phyloP scores from a whole-genome alignment of 2,329 filamentous ascomycete species.

The Fusarium multiceps region DNA sequence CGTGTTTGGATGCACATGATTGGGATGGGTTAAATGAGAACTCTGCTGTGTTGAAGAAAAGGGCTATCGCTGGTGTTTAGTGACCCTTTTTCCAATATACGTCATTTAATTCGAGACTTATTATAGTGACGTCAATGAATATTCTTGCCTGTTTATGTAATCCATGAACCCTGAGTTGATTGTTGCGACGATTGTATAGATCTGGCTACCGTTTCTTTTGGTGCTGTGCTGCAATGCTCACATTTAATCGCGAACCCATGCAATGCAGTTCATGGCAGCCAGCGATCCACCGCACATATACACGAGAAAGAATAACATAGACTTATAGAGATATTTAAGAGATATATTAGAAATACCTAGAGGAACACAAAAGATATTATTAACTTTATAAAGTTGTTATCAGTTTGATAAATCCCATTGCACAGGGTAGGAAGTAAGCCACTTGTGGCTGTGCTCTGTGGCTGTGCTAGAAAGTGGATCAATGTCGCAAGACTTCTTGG shows the following conservation, averaged over 20 bases:
- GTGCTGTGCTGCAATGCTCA: no score
- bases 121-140: not conserved
- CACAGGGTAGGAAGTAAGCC: not conserved
- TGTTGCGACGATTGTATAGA: accelerated
- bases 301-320: no score
- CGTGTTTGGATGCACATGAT: constrained; percentile 15
- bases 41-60: constrained; percentile 12
- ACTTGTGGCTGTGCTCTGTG: not conserved
- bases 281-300: no score
- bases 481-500: not conserved
- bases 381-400: accelerated
- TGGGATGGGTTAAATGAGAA: constrained; percentile 8
- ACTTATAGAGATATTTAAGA: no score
- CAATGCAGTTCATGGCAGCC: no score
- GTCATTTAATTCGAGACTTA: not conserved
- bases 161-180: no score
- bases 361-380: not conserved
- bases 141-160: no score
- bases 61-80: not conserved
- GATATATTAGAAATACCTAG: no score
- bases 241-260: no score
- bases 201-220: no score
- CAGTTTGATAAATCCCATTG: not conserved
- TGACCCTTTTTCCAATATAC: no score
- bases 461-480: not conserved